phyloP scores from a whole-genome alignment of 2,329 filamentous ascomycete species.

The Xylariomycetidae sp. region DNA sequence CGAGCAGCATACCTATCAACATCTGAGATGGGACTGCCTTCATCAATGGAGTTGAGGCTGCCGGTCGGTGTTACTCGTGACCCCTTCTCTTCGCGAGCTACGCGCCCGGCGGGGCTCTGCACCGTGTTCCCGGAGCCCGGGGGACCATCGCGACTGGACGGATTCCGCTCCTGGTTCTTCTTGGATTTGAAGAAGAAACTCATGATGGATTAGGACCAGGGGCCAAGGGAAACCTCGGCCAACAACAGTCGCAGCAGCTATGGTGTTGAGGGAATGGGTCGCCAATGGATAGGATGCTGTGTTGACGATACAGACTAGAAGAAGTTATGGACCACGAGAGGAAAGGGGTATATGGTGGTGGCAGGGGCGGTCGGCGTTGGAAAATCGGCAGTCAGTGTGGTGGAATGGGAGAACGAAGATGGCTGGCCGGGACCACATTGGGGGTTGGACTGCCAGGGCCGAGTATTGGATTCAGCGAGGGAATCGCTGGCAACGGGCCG shows the following conservation, averaged over 20 bases:
- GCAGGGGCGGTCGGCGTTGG: too few species aligned
- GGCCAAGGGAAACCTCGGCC: slow-evolving; percentile 25
- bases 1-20: slow-evolving; percentile 50
- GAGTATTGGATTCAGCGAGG: too few species aligned
- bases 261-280: slow-evolving; percentile 3
- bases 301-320: too few species aligned
- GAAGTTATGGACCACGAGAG: slow-evolving; percentile 5
- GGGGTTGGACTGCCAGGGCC: too few species aligned
- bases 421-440: slow-evolving; percentile 20
- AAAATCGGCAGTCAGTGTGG: too few species aligned
- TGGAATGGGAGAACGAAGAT: slow-evolving; percentile 17
- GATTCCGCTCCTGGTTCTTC: slow-evolving; percentile 61
- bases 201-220: slow-evolving; percentile 50
- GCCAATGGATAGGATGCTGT: slow-evolving; percentile 2
- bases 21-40: slow-evolving; percentile 56
- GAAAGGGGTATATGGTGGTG: too few species aligned
- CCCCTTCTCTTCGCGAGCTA: slow-evolving; percentile 50
- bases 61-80: slow-evolving; percentile 68
- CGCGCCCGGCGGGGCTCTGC: slow-evolving; percentile 41
- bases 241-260: slow-evolving; percentile 11
- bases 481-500: too few species aligned
- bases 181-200: slow-evolving; percentile 80
- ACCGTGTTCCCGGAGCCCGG: slow-evolving; percentile 42
- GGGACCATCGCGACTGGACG: slow-evolving; percentile 49
- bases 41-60: slow-evolving; percentile 67